Conservation (phyloP, 345 rosid species). For the Anastatica hierochuntica region DNA sequence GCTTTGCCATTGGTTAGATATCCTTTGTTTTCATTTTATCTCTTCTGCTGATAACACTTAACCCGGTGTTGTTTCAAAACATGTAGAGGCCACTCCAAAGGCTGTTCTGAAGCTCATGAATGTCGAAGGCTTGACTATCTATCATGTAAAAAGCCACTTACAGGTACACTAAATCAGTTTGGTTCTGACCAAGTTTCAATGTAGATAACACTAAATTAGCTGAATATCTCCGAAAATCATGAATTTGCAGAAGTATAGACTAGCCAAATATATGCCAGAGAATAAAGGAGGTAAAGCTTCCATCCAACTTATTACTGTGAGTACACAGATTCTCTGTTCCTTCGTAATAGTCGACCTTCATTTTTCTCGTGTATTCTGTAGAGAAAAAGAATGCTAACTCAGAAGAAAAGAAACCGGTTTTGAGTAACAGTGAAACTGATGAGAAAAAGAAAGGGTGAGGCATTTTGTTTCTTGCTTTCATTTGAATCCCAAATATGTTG, state of each 20-base stretch:
- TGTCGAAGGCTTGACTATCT: constrained; percentile 78
- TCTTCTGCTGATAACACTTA: neutral
- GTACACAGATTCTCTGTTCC: constrained; percentile 1
- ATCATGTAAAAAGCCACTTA: constrained; percentile 92
- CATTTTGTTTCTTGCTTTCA: constrained; percentile 1
- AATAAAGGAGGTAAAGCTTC: constrained; percentile 61
- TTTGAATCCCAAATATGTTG: constrained; percentile 5
- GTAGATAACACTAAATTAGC: constrained; percentile 2
- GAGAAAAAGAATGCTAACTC: constrained; percentile 44
- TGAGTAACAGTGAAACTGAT: constrained; percentile 39
- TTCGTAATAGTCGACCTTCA: neutral
- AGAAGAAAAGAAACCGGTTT: constrained; percentile 51
- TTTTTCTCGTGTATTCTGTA: too few relatives aligned
- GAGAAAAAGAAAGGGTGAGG: constrained; percentile 50
- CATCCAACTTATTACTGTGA: constrained; percentile 1
- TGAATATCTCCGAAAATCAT: neutral
- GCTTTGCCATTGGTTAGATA: neutral
- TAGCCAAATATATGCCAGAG: constrained; percentile 87
- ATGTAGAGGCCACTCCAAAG: constrained; percentile 89
- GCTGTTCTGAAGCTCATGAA: constrained; percentile 87
- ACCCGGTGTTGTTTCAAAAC: constrained; percentile 9
- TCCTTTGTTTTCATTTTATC: neutral
- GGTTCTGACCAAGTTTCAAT: neutral
- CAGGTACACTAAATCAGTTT: constrained; percentile 46
- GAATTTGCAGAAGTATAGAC: constrained; percentile 74